phyloP scores from a whole-genome alignment of 106 monocot species.

The Chionographis japonica region DNA sequence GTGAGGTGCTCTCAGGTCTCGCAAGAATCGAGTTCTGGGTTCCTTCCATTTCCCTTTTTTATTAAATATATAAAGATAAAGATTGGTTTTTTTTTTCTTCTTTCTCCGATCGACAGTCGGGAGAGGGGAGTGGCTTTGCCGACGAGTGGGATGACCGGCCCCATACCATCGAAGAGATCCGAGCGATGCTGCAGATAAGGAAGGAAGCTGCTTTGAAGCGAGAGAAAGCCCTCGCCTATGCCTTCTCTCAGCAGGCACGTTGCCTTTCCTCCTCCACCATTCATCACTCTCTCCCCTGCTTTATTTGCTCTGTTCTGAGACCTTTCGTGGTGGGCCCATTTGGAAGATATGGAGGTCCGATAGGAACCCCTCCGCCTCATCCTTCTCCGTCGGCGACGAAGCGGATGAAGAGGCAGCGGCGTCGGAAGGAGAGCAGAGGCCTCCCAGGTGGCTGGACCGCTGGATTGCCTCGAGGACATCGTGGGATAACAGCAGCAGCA shows the following conservation, averaged over 20 bases:
- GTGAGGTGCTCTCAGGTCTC: conserved; percentile 10
- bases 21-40: background rate
- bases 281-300: background rate
- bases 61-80: background rate
- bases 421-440: conserved; percentile 21
- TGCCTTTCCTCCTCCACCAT: no score
- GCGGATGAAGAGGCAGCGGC: conserved; percentile 1
- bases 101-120: conserved; percentile 33
- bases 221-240: conserved; percentile 67
- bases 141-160: conserved; percentile 66
- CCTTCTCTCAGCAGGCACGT: conserved; percentile 64
- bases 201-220: conserved; percentile 64
- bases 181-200: conserved; percentile 49
- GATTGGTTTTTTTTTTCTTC: background rate
- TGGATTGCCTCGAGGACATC: conserved; percentile 73
- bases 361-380: conserved; percentile 37
- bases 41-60: background rate
- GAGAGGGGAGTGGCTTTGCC: conserved; percentile 55
- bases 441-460: conserved; percentile 65
- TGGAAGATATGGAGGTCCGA: conserved; percentile 55
- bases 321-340: background rate
- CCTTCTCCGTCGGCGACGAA: conserved; percentile 23
- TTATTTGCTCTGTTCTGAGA: background rate
- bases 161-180: conserved; percentile 68
- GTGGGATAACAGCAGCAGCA: conserved; percentile 44